A percentile compares a stretch with the other conserved stretches of the same genome.
Evolutionary conservation across 106 monocot genomes (phyloP).

Genomic region (Platanthera guangdongensis): DNA sequence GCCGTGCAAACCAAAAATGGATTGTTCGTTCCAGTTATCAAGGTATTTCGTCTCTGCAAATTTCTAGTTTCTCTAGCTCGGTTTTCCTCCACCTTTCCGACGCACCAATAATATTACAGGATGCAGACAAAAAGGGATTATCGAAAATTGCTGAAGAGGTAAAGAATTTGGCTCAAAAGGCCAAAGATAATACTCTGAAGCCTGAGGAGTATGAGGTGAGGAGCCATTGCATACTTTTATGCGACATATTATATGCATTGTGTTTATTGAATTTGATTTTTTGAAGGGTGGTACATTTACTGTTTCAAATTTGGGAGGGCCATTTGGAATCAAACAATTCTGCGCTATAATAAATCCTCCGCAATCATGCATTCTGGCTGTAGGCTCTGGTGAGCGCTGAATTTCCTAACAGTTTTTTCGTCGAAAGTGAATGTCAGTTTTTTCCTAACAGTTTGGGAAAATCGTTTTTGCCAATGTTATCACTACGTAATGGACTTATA

Average conservation of each 20-base stretch:
- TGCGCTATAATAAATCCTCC: constrained; percentile 98
- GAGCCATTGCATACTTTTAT: neutral
- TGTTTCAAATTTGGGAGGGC: constrained; percentile 91
- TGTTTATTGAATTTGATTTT: neutral
- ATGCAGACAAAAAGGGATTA: constrained; percentile 96
- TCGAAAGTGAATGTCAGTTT: neutral
- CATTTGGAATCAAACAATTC: constrained; percentile 96
- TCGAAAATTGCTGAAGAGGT: constrained; percentile 84
- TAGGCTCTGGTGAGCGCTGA: constrained; percentile 67
- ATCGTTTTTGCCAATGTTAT: no score
- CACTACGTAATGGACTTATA: neutral
- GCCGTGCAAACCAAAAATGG: constrained; percentile 96
- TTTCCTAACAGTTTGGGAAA: neutral
- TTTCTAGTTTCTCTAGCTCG: neutral
- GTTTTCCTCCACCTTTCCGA: neutral
- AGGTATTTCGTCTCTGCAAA: constrained; percentile 27
- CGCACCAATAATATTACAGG: constrained; percentile 32
- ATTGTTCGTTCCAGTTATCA: constrained; percentile 90
- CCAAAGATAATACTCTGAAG: constrained; percentile 86
- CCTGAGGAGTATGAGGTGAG: constrained; percentile 90
- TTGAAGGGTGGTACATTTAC: constrained; percentile 97
- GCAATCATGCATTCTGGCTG: constrained; percentile 90
- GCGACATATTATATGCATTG: neutral
- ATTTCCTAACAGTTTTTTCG: neutral
- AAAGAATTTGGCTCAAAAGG: constrained; percentile 77